Percentiles rank a stretch among this genome's conserved stretches.
Conservation (phyloP, 2,329 filamentous ascomycete species). For the Cyanodermella asteris region DNA sequence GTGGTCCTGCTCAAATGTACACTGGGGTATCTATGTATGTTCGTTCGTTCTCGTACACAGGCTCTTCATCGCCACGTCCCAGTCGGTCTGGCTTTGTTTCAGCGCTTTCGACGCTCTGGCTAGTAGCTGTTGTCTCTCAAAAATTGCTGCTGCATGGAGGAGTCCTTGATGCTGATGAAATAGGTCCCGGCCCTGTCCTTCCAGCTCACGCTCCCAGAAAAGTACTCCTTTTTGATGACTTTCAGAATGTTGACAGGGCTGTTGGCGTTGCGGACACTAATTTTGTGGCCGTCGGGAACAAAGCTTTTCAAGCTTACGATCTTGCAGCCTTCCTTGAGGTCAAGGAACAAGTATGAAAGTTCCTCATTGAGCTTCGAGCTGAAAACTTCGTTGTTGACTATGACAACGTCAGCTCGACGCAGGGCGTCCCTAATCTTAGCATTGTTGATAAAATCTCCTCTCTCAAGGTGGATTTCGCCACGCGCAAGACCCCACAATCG, state of each 20-base stretch:
- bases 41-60: too few relatives aligned
- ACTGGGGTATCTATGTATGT: too few relatives aligned
- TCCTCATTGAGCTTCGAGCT: conserved; percentile 67
- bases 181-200: conserved; percentile 65
- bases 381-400: conserved; percentile 97
- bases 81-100: too few relatives aligned
- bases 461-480: conserved; percentile 57
- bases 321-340: conserved; percentile 73
- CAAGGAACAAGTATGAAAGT: conserved; percentile 73
- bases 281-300: conserved; percentile 57
- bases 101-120: too few relatives aligned
- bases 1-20: too few relatives aligned
- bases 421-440: conserved; percentile 48
- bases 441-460: conserved; percentile 66
- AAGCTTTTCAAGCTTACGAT: conserved; percentile 88
- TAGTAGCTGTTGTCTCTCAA: conserved; percentile 12
- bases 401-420: conserved; percentile 73
- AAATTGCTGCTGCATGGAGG: conserved; percentile 29
- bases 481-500: conserved; percentile 71
- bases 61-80: too few relatives aligned
- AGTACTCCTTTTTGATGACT: conserved; percentile 52
- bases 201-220: conserved; percentile 62
- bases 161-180: conserved; percentile 68
- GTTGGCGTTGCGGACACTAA: conserved; percentile 51
- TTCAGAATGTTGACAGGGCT: conserved; percentile 63